Percentiles rank a stretch among this genome's conserved stretches.
Evolutionary conservation across 2,329 filamentous ascomycete genomes (phyloP).

Genomic region (Alternaria sp.): DNA sequence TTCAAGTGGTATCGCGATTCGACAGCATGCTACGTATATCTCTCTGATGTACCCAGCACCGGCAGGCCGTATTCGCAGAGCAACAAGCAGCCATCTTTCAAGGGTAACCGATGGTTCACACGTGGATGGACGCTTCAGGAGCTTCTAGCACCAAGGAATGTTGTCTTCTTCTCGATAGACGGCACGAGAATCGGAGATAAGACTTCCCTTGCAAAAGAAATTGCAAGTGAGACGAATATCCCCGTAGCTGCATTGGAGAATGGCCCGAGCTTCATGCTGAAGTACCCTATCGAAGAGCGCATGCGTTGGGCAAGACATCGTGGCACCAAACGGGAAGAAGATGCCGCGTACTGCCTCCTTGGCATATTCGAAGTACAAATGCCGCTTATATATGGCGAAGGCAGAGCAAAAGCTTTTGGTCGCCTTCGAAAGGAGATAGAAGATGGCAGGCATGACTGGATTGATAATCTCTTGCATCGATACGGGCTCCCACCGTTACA

Average conservation of each 20-base stretch:
- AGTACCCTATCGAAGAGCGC: conserved; percentile 6
- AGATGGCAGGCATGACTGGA: background rate
- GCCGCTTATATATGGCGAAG: conserved; percentile 15
- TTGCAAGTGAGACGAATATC: background rate
- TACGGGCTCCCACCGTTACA: background rate
- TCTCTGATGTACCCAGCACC: background rate
- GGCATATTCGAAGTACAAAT: conserved; percentile 33
- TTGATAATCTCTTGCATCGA: background rate
- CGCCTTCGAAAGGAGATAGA: background rate
- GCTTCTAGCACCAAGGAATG: background rate
- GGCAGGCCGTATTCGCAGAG: background rate
- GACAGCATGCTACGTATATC: background rate
- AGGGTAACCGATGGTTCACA: background rate
- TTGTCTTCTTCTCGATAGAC: background rate
- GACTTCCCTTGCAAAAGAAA: background rate
- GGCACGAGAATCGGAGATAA: background rate
- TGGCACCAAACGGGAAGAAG: conserved; percentile 26
- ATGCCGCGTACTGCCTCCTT: conserved; percentile 37
- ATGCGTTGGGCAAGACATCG: conserved; percentile 13
- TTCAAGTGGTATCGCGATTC: background rate
- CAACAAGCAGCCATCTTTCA: background rate
- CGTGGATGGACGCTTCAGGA: conserved; percentile 5
- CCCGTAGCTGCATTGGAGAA: background rate
- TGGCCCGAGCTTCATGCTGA: background rate
- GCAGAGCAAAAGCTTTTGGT: background rate